Evolutionary conservation across 305 asterid genomes (phyloP).

Genomic region (Fraxinus nigra): DNA sequence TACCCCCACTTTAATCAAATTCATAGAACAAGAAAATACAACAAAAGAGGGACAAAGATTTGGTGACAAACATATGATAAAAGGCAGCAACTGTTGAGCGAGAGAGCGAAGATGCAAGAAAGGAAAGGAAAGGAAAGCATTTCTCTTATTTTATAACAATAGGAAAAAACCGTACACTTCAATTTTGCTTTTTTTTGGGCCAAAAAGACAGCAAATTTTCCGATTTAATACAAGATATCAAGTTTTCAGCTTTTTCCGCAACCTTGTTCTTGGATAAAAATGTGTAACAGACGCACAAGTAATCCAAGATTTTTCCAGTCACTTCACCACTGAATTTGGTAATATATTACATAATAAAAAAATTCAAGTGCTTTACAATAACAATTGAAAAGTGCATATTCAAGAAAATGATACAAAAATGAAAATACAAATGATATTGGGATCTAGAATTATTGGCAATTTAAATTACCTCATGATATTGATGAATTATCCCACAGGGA

Average conservation of each 20-base stretch:
- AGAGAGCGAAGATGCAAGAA: neutral
- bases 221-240: neutral
- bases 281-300: neutral
- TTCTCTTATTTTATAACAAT: too few species aligned
- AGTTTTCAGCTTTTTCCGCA: constrained; percentile 28
- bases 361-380: constrained; percentile 18
- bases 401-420: constrained; percentile 13
- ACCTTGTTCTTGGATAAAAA: constrained; percentile 6
- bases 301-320: constrained; percentile 3
- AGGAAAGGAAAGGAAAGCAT: neutral
- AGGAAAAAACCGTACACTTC: neutral
- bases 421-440: constrained; percentile 11
- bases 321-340: constrained; percentile 8
- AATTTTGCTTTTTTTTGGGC: neutral
- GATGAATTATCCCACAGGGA: neutral
- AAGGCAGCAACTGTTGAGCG: constrained; percentile 3
- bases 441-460: constrained; percentile 1
- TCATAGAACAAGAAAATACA: neutral
- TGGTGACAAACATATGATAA: constrained; percentile 1
- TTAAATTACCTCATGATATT: neutral
- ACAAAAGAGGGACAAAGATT: neutral
- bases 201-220: constrained; percentile 1
- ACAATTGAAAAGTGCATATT: constrained; percentile 17
- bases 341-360: constrained; percentile 15
- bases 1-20: neutral